Evolutionary conservation across 1,284 basidiomycete species (phyloP).

Genomic region (Waitea zeae): DNA sequence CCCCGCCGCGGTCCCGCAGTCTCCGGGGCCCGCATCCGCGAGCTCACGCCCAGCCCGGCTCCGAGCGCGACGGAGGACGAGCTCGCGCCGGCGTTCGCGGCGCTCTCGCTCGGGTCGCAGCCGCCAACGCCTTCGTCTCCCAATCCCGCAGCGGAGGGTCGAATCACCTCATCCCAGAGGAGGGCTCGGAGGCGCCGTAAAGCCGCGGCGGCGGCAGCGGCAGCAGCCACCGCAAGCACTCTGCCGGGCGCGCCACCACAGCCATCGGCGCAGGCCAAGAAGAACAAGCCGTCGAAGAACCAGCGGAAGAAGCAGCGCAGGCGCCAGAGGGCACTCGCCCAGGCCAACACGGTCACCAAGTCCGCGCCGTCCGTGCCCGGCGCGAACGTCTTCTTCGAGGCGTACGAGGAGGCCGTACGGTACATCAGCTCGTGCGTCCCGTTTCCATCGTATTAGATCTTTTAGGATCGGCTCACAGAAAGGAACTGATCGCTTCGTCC

Average conservation of each 20-base stretch:
- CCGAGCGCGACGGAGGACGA: no score
- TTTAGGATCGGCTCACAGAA: neutral
- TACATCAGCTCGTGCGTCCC: neutral
- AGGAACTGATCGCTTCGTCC: neutral
- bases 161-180: no score
- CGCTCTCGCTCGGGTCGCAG: no score
- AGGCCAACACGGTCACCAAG: no score
- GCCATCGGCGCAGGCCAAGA: neutral
- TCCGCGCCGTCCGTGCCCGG: neutral
- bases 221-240: neutral
- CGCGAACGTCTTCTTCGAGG: neutral
- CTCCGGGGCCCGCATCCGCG: no score
- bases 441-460: neutral
- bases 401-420: neutral
- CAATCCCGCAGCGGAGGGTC: no score
- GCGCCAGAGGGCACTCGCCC: neutral
- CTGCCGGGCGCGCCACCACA: neutral
- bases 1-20: no score
- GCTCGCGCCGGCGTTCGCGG: no score
- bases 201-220: neutral
- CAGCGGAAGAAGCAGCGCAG: neutral
- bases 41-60: no score
- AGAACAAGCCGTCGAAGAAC: neutral
- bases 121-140: no score
- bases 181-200: neutral